phyloP scores from a whole-genome alignment of 805 yeast genomes.

The Hanseniaspora nectarophila region DNA sequence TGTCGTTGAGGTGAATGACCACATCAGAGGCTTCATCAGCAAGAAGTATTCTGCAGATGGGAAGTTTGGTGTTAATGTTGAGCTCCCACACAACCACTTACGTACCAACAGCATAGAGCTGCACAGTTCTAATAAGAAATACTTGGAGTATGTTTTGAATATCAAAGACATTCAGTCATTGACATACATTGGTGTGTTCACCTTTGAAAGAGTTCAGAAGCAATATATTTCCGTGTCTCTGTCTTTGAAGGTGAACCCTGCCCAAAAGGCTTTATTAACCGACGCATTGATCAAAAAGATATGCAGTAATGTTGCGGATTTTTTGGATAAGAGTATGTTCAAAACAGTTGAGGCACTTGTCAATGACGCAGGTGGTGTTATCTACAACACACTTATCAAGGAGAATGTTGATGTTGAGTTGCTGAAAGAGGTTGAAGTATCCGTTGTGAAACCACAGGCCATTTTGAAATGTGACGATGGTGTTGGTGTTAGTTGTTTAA shows the following conservation, averaged over 20 bases:
- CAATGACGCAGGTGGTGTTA: constrained; percentile 49
- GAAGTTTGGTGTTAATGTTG: neutral
- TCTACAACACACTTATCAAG: constrained; percentile 16
- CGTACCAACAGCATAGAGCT: neutral
- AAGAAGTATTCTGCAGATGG: neutral
- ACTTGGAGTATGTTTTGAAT: neutral
- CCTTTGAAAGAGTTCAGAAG: constrained; percentile 70
- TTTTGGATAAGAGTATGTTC: constrained; percentile 69
- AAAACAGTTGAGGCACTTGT: constrained; percentile 91
- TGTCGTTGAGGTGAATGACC: neutral
- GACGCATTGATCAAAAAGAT: constrained; percentile 25
- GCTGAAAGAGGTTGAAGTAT: constrained; percentile 33
- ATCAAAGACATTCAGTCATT: constrained; percentile 38
- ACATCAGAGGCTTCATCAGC: neutral
- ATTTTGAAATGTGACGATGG: constrained; percentile 64
- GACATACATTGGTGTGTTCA: constrained; percentile 86
- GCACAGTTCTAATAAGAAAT: neutral
- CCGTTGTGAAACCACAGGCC: constrained; percentile 79
- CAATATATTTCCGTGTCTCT: constrained; percentile 56
- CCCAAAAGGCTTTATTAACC: constrained; percentile 14
- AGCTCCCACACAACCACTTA: neutral
- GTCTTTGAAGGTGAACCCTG: constrained; percentile 26
- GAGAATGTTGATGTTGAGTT: constrained; percentile 11
- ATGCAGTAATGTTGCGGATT: constrained; percentile 40
- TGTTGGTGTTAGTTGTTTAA: constrained; percentile 69